Conservation (phyloP, 257 asterid species). For the Avicennia marina region DNA sequence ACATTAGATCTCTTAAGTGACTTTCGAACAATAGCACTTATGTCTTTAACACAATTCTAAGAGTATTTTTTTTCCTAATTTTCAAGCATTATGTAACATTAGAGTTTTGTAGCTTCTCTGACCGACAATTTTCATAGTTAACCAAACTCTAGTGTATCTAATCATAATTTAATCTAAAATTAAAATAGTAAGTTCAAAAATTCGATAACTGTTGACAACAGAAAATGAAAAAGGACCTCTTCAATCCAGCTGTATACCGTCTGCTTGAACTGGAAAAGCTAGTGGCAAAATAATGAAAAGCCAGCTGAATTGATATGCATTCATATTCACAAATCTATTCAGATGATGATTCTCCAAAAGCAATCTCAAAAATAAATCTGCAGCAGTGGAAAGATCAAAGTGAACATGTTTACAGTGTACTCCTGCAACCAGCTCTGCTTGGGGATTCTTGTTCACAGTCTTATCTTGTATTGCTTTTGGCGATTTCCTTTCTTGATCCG, state of each 20-base stretch:
- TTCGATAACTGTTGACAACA: too few species aligned
- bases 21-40: too few species aligned
- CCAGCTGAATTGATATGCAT: neutral
- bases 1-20: too few species aligned
- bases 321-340: too few species aligned
- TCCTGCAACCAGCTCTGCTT: neutral
- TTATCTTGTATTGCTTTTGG: constrained; percentile 22
- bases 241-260: neutral
- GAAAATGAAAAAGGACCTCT: neutral
- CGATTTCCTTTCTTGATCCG: constrained; percentile 35
- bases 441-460: neutral
- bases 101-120: too few species aligned
- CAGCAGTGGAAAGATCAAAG: neutral
- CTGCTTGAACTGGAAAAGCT: neutral
- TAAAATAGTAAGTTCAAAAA: too few species aligned
- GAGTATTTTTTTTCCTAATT: too few species aligned
- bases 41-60: too few species aligned
- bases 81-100: too few species aligned
- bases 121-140: too few species aligned
- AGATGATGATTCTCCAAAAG: neutral
- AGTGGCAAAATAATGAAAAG: neutral
- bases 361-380: neutral
- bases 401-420: neutral
- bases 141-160: too few species aligned
- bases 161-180: too few species aligned